These are phyloP conservation scores for Rehmannia glutinosa DNA, from an alignment of 257 asterid species.

Conservation along the genomic window DNA sequence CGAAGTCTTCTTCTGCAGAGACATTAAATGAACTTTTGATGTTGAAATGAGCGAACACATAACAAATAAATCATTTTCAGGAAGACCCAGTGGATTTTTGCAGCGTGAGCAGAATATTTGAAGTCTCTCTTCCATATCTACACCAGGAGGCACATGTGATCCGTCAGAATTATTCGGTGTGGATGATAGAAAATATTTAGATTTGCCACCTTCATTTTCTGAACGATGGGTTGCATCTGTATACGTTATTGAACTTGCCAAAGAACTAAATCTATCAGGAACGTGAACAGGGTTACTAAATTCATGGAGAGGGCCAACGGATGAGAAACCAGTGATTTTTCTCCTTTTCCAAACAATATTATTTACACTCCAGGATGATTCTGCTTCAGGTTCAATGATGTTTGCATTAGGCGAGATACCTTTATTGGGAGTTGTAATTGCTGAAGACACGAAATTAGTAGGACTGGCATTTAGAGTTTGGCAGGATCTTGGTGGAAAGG, in stretches of 20 bases:
- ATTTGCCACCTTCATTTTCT: constrained; percentile 27
- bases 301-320: constrained; percentile 34
- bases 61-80: constrained; percentile 46
- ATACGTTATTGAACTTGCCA: constrained; percentile 41
- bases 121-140: constrained; percentile 39
- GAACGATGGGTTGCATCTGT: constrained; percentile 27
- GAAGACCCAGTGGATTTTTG: constrained; percentile 64
- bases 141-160: constrained; percentile 32
- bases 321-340: constrained; percentile 39
- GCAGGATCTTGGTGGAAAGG: constrained; percentile 29
- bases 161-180: constrained; percentile 26
- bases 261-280: constrained; percentile 39
- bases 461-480: constrained; percentile 31
- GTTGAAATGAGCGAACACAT: constrained; percentile 45
- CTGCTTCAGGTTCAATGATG: constrained; percentile 38
- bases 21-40: constrained; percentile 64
- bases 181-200: constrained; percentile 16
- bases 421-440: constrained; percentile 49
- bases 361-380: constrained; percentile 71
- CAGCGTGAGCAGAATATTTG: constrained; percentile 64
- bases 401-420: constrained; percentile 28
- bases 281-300: constrained; percentile 33
- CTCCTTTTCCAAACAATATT: constrained; percentile 60
- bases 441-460: constrained; percentile 23
- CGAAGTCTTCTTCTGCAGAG: constrained; percentile 39